Percentiles rank a stretch among this genome's conserved stretches.
phyloP scores from a whole-genome alignment of 2,329 filamentous ascomycete species.

The Blastomyces silverae region DNA sequence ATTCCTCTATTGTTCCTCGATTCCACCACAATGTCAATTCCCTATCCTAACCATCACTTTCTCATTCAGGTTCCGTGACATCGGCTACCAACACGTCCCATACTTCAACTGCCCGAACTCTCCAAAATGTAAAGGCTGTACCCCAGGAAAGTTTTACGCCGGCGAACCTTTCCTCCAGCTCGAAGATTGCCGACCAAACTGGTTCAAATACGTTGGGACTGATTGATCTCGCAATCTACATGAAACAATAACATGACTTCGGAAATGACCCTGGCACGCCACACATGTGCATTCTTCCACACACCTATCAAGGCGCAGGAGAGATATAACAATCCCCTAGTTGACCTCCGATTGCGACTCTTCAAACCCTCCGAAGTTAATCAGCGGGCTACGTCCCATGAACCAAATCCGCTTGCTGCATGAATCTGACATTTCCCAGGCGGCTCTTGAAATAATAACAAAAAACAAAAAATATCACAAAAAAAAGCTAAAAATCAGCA shows the following conservation, averaged over 20 bases:
- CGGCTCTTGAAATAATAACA: not conserved
- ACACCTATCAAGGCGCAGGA: not conserved
- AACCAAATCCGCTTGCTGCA: not conserved
- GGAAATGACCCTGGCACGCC: not conserved
- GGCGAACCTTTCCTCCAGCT: constrained; percentile 77
- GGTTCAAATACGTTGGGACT: constrained; percentile 92
- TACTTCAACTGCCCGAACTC: constrained; percentile 99
- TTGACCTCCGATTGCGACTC: not conserved
- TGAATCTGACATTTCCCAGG: not conserved
- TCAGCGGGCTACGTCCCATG: not conserved
- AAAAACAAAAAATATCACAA: not conserved
- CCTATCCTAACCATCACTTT: not conserved
- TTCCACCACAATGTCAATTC: not conserved
- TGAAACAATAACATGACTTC: not conserved
- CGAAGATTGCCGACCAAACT: constrained; percentile 91
- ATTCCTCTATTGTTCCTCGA: not conserved
- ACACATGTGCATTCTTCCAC: not conserved
- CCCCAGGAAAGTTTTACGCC: constrained; percentile 80
- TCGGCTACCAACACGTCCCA: constrained; percentile 95
- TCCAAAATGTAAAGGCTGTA: constrained; percentile 82
- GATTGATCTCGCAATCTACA: constrained; percentile 33
- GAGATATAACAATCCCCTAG: not conserved
- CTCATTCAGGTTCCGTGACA: constrained; percentile 81
- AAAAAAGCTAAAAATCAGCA: not conserved
- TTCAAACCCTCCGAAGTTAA: not conserved